phyloP scores from a whole-genome alignment of 257 asterid species.

The Pogostemon cablin region DNA sequence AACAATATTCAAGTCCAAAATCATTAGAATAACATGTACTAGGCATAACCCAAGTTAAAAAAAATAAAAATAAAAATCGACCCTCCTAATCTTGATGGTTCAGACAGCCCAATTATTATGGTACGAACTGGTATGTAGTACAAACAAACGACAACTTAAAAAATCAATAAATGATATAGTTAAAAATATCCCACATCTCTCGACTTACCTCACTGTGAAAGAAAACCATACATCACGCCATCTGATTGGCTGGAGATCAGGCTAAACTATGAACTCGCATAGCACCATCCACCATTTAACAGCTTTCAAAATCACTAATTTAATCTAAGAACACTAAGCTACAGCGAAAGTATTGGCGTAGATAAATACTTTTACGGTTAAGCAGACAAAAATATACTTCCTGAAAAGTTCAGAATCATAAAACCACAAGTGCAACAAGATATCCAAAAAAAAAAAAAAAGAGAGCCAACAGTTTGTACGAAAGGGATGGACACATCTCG shows the following conservation, averaged over 20 bases:
- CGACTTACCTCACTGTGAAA: too few species aligned
- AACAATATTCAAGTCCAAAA: too few species aligned
- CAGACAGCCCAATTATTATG: too few species aligned
- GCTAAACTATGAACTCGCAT: neutral
- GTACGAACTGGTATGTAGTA: too few species aligned
- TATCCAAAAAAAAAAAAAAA: neutral
- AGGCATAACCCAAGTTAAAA: too few species aligned
- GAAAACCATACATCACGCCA: too few species aligned
- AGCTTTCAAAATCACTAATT: neutral
- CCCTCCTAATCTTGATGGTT: too few species aligned
- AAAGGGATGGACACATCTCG: neutral
- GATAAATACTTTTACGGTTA: neutral
- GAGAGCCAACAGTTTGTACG: neutral
- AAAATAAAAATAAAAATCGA: too few species aligned
- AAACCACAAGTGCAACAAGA: constrained; percentile 2
- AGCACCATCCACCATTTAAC: neutral
- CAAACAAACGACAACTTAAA: too few species aligned
- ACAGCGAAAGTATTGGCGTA: neutral
- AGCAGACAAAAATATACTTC: constrained; percentile 9
- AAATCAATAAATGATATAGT: too few species aligned
- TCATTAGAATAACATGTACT: too few species aligned
- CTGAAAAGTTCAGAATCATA: neutral
- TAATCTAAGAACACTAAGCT: neutral
- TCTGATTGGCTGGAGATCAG: neutral
- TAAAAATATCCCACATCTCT: too few species aligned